Conservation (phyloP, 2,329 filamentous ascomycete genomes). For the Chlorencoelia australis region DNA sequence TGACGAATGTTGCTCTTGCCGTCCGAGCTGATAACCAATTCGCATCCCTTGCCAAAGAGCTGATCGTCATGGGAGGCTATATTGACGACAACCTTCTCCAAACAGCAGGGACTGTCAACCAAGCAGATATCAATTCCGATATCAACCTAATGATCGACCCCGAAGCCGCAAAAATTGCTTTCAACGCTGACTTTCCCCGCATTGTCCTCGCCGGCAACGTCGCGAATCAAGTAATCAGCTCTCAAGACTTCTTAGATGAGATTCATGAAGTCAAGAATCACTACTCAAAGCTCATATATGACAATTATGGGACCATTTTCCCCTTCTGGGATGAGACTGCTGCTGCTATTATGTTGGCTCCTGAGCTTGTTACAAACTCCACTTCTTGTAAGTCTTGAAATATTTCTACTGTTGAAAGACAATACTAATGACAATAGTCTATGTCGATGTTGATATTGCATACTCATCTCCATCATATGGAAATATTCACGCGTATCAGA, state of each 20-base stretch:
- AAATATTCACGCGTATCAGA: slow-evolving; percentile 35
- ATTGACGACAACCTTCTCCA: slow-evolving; percentile 33
- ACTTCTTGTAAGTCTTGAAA: slow-evolving; percentile 24
- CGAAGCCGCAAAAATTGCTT: slow-evolving; percentile 38
- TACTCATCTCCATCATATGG: slow-evolving; percentile 33
- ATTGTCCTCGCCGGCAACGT: slow-evolving; percentile 37
- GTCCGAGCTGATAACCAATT: slow-evolving; percentile 36
- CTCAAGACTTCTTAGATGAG: slow-evolving; percentile 31
- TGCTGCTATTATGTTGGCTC: slow-evolving; percentile 31
- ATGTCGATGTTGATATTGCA: slow-evolving; percentile 33
- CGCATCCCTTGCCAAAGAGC: slow-evolving; percentile 34
- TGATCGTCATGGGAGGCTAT: slow-evolving; percentile 42
- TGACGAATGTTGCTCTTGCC: slow-evolving; percentile 41
- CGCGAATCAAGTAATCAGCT: slow-evolving; percentile 37
- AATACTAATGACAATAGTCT: slow-evolving; percentile 22
- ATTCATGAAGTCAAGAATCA: slow-evolving; percentile 29
- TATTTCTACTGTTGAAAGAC: too few relatives aligned
- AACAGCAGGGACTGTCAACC: slow-evolving; percentile 20
- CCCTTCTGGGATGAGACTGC: slow-evolving; percentile 39
- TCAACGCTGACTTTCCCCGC: slow-evolving; percentile 37
- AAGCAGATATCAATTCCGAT: slow-evolving; percentile 26
- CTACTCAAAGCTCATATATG: slow-evolving; percentile 30
- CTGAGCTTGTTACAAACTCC: slow-evolving; percentile 29
- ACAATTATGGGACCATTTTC: slow-evolving; percentile 31
- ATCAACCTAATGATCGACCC: slow-evolving; percentile 43